Evolutionary conservation across 1,284 basidiomycete species (phyloP).

Genomic region (Chondrostereum purpureum): DNA sequence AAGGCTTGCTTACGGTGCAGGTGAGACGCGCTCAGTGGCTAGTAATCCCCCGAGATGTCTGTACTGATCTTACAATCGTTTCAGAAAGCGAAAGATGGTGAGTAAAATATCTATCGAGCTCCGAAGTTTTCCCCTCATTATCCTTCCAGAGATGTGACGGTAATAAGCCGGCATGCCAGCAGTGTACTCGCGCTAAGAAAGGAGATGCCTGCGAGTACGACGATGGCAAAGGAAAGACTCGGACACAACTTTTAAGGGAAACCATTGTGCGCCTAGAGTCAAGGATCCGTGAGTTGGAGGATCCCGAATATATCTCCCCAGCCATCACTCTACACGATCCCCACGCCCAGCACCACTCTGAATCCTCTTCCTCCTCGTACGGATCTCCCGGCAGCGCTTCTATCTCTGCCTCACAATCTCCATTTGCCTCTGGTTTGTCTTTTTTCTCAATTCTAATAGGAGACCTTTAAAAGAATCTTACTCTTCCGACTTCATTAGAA

Average conservation of each 20-base stretch:
- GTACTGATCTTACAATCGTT: slow-evolving; percentile 12
- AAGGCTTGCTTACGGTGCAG: slow-evolving; percentile 67
- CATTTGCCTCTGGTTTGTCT: slow-evolving; percentile 48
- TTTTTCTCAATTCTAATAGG: slow-evolving; percentile 16
- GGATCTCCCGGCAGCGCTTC: slow-evolving; percentile 54
- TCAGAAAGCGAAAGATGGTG: slow-evolving; percentile 77
- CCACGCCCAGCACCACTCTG: slow-evolving; percentile 39
- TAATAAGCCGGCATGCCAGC: slow-evolving; percentile 51
- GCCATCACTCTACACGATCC: slow-evolving; percentile 48
- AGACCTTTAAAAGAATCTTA: slow-evolving; percentile 11
- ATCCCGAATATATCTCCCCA: slow-evolving; percentile 49
- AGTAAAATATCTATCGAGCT: slow-evolving; percentile 13
- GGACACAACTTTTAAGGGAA: slow-evolving; percentile 54
- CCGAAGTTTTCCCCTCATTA: slow-evolving; percentile 9
- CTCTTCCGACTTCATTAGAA: slow-evolving; percentile 20
- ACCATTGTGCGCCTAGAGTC: slow-evolving; percentile 51
- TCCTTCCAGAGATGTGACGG: slow-evolving; percentile 49
- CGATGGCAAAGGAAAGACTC: slow-evolving; percentile 59
- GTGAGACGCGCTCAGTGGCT: slow-evolving; percentile 24
- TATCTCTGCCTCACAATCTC: slow-evolving; percentile 54
- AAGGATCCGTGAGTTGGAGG: slow-evolving; percentile 51
- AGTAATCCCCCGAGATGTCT: slow-evolving; percentile 7
- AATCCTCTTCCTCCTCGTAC: slow-evolving; percentile 56
- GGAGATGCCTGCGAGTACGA: slow-evolving; percentile 54
- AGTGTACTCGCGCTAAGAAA: slow-evolving; percentile 55